These are phyloP conservation scores for Calendula officinalis DNA, from an alignment of 129 eudicot species.

Conservation along the genomic window DNA sequence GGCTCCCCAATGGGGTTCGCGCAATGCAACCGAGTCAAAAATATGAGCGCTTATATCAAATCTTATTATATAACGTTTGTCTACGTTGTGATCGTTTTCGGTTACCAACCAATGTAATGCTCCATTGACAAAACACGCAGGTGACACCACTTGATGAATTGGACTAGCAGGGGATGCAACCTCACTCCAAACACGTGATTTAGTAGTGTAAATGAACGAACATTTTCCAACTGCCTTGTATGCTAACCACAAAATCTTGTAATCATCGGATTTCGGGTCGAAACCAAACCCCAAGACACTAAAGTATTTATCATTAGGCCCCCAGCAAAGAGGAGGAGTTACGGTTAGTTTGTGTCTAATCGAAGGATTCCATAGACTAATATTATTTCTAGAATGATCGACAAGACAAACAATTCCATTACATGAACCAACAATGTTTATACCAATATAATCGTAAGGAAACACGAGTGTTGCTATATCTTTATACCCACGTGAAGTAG, in stretches of 20 bases:
- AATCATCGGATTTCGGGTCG: background rate
- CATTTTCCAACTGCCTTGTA: no score
- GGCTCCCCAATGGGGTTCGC: background rate
- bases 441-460: background rate
- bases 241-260: background rate
- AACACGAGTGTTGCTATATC: background rate
- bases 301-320: no score
- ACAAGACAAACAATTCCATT: background rate
- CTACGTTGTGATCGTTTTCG: no score
- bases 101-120: conserved; percentile 8
- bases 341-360: background rate
- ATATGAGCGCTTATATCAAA: background rate
- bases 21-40: conserved; percentile 3
- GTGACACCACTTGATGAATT: background rate
- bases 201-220: background rate
- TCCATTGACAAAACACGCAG: conserved; percentile 1
- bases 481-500: background rate
- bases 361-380: conserved; percentile 8
- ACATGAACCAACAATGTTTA: background rate
- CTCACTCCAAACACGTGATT: background rate
- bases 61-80: conserved; percentile 4
- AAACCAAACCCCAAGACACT: background rate
- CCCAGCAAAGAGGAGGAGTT: background rate
- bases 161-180: background rate
- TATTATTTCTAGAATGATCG: background rate